Conservation (phyloP, 2,329 filamentous ascomycete species). For the Exserohilum turcica region DNA sequence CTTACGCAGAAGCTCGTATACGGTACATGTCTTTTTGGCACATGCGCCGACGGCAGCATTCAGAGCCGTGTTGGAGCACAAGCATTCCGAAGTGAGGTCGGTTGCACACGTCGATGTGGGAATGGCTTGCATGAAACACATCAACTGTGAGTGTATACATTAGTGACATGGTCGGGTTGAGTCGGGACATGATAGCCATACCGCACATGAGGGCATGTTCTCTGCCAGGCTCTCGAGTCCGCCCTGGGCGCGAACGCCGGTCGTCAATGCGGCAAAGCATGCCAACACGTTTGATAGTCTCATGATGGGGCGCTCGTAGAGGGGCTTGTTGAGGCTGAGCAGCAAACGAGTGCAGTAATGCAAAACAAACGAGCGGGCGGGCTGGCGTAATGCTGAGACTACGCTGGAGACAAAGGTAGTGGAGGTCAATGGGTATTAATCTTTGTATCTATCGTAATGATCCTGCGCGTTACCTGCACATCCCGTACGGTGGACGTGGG, state of each 20-base stretch:
- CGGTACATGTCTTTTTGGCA: constrained; percentile 42
- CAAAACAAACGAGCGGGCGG: not conserved
- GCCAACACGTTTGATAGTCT: constrained; percentile 6
- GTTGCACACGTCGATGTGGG: constrained; percentile 45
- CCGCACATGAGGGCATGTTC: constrained; percentile 24
- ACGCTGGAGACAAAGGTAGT: not conserved
- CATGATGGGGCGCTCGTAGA: constrained; percentile 9
- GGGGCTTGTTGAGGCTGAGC: not conserved
- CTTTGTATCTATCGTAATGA: not conserved
- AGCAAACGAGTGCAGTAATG: too few relatives aligned
- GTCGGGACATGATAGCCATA: constrained; percentile 8
- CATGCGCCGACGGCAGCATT: constrained; percentile 43
- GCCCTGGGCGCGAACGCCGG: constrained; percentile 18
- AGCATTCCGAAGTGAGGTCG: constrained; percentile 46
- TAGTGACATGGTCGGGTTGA: not conserved
- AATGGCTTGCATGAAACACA: constrained; percentile 28
- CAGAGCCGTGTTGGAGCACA: constrained; percentile 47
- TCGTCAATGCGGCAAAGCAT: constrained; percentile 7
- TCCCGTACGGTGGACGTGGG: not conserved
- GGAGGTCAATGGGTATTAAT: constrained; percentile 12
- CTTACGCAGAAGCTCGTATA: constrained; percentile 44
- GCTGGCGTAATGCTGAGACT: not conserved
- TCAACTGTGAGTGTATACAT: constrained; percentile 18
- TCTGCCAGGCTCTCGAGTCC: constrained; percentile 16
- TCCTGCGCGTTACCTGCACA: not conserved